phyloP scores from a whole-genome alignment of 345 rosid species.

The Dovyalis caffra region DNA sequence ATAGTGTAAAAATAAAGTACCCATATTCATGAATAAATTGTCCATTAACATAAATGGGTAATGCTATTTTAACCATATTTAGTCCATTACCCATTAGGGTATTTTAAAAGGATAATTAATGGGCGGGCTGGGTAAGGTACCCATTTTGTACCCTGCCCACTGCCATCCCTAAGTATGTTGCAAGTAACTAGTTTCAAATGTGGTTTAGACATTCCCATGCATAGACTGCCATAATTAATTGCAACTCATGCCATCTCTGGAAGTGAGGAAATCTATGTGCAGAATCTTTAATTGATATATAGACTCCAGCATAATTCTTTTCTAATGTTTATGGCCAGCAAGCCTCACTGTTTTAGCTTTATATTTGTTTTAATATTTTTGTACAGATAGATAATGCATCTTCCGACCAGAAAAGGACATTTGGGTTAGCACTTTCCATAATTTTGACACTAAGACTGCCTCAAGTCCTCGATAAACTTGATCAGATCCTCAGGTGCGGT shows the following conservation, averaged over 20 bases:
- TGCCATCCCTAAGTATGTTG: too few relatives aligned
- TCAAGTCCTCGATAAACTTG: slow-evolving; percentile 90
- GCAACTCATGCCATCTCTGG: neutral
- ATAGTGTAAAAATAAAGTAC: too few relatives aligned
- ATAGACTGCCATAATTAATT: neutral
- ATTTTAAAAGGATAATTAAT: too few relatives aligned
- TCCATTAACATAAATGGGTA: too few relatives aligned
- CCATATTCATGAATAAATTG: too few relatives aligned
- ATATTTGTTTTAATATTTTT: neutral
- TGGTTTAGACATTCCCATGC: neutral
- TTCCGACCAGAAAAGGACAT: slow-evolving; percentile 66
- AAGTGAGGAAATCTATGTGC: neutral
- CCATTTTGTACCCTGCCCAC: too few relatives aligned
- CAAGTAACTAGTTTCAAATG: neutral
- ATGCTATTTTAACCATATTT: too few relatives aligned
- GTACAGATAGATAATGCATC: slow-evolving; percentile 77
- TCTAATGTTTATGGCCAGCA: neutral
- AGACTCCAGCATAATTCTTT: neutral
- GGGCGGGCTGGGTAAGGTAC: too few relatives aligned
- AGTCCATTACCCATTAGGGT: too few relatives aligned
- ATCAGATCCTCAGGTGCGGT: slow-evolving; percentile 78
- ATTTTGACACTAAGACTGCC: slow-evolving; percentile 86
- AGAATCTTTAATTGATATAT: neutral
- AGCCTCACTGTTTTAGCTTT: neutral
- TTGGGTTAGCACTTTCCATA: slow-evolving; percentile 85